Base-by-base conservation (phyloP, 768 basidiomycete species). In the Suillus plorans region DNA sequence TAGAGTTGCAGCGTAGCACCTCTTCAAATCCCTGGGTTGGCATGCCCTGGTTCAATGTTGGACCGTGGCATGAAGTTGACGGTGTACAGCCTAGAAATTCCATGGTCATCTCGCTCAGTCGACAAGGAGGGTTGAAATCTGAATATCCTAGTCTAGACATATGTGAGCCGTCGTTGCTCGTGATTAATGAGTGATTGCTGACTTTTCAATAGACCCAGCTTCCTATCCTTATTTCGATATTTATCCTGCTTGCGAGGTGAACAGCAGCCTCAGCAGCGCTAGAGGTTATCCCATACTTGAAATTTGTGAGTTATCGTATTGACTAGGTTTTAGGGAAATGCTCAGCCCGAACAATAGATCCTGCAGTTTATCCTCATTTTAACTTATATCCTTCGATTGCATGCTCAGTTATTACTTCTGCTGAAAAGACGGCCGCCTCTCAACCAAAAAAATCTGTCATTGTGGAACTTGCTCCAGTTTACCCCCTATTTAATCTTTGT, bases 151-250 rank as follows among this genome's bases (percentile, higher is more conserved):
- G 68, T 31, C 56, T 75, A 36, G 69, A 72, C 12, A 72, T 75
- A 31, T 76, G 77, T 78, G 65, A 69, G 77, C 66, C 8, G 45
- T 5, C 18, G 28, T 34, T 28, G 28, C 12, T 59, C 12, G 25
- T 31, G 28, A 8, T 12, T n/a, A 20, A 42, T 42, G 57, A 7
- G 12, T 20, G 12, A 28, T 13, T 59, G 16, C 58, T 58, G 62
- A 71, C n/a, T 64, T 69, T 8, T 74, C 63, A 74, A 60, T 56
- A 82, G 81, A 82, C 65, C 77, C 75, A 9, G 63, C 74, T 20
- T 67, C 73, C 39, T 85, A 84, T 68, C 82, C 84, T 36, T 64
- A 79, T 69, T 73, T 83, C 44, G 71, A 79, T 61, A 68, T 82
- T 28, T 84, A 84, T 70, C 81, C 82, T 6, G 18, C 68, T 18